Evolutionary conservation across 805 yeast species (phyloP).

Genomic region (Candida xiaguanensis): DNA sequence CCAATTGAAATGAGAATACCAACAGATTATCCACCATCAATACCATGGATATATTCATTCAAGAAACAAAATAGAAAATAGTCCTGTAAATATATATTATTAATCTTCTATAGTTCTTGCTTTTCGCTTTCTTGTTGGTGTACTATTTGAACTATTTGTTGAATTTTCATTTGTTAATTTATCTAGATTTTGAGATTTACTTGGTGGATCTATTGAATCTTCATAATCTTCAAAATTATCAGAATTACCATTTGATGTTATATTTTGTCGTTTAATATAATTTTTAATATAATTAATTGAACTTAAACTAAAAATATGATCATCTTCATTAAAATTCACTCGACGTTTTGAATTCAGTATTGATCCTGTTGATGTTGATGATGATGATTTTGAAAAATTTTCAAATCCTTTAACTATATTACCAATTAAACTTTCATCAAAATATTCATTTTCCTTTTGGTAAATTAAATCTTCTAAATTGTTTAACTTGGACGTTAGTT

Average conservation of each 20-base stretch:
- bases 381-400: slow-evolving; percentile 53
- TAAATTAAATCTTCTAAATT: slow-evolving; percentile 73
- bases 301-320: slow-evolving; percentile 75
- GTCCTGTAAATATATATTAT: slow-evolving; percentile 8
- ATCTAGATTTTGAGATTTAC: not conserved
- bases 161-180: not conserved
- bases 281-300: slow-evolving; percentile 62
- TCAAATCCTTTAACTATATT: slow-evolving; percentile 93
- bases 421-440: slow-evolving; percentile 68
- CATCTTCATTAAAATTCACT: slow-evolving; percentile 62
- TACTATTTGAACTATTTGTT: slow-evolving; percentile 7
- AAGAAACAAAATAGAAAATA: slow-evolving; percentile 2
- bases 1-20: slow-evolving; percentile 86
- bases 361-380: slow-evolving; percentile 5
- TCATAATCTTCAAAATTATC: slow-evolving; percentile 35
- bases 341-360: slow-evolving; percentile 34
- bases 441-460: slow-evolving; percentile 72
- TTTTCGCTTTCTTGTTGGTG: slow-evolving; percentile 17
- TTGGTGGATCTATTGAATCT: slow-evolving; percentile 29
- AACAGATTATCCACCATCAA: slow-evolving; percentile 81
- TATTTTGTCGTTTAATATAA: slow-evolving; percentile 48
- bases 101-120: slow-evolving; percentile 24
- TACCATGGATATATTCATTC: slow-evolving; percentile 67
- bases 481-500: slow-evolving; percentile 60
- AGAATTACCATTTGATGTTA: slow-evolving; percentile 4